Base-by-base conservation (phyloP, 441 rosid genomes). In the Dalechampia spathulata region DNA sequence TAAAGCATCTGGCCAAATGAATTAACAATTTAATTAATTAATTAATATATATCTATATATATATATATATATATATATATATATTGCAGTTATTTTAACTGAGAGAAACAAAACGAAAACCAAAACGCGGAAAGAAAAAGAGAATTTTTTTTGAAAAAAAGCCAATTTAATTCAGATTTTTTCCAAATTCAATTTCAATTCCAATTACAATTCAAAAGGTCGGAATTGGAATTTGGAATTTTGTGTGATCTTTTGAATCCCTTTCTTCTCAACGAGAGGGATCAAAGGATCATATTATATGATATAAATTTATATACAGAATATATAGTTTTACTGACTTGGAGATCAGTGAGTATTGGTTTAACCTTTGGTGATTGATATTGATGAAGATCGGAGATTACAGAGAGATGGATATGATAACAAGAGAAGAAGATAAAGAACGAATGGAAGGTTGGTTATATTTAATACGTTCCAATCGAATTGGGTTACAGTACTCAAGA, bases 401-500 rank as follows among this genome's bases (percentile, higher is more conserved):
- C n/a, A n/a, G n/a, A 26, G 26, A 40, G 49, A 79, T 76, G 79
- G 77, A 67, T 39, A 43, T 41, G 4, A 16, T 52, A 1, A 48
- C 64, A 56, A 36, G 41, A 57, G 45, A 59, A 34, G 41, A 49
- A 57, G 45, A 59, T 34, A 61, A 76, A 21, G 74, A 70, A 49
- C 69, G 61, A 59, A 86, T 86, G 95, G 98, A 91, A 76, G 98
- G 98, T 1, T 91, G 98, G 98, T 69, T 91, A 72, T 73, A 86
- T 68, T 68, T 84, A 42, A 78, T 91, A 36, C 81, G 96, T 46
- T 86, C 85, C 13, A 84, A 83, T 46, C 72, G 96, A 72, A 60
- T 91, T 73, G 93, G 96, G 22, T 74, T 91, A 22, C 91, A 82
- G 70, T 84, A 82, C 78, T 91, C 96, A 15, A 78, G 84, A 51